Conservation (phyloP, 2,329 filamentous ascomycete species). For the Aureobasidium leucospermi region DNA sequence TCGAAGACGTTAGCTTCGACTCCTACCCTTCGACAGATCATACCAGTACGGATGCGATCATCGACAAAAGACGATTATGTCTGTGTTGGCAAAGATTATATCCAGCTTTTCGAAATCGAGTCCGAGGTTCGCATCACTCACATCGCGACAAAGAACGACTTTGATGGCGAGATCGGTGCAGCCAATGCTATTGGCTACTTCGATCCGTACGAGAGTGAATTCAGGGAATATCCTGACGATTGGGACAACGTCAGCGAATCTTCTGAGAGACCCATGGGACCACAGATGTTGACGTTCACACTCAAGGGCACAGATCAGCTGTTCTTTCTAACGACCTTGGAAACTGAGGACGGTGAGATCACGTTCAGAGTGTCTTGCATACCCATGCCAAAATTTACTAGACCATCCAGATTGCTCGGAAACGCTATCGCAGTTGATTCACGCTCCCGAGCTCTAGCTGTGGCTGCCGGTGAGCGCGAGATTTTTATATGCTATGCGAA, state of each 20-base stretch:
- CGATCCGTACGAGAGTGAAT: slow-evolving; percentile 28
- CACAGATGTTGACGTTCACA: slow-evolving; percentile 73
- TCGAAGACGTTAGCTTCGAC: slow-evolving; percentile 72
- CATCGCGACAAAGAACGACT: slow-evolving; percentile 70
- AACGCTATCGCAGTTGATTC: slow-evolving; percentile 71
- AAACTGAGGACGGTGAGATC: slow-evolving; percentile 36
- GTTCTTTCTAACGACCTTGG: slow-evolving; percentile 65
- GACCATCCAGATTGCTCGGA: slow-evolving; percentile 49
- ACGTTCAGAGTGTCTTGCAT: slow-evolving; percentile 48
- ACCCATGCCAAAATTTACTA: slow-evolving; percentile 50
- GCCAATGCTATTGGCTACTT: slow-evolving; percentile 62
- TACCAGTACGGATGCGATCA: slow-evolving; percentile 71
- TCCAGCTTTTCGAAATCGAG: slow-evolving; percentile 66
- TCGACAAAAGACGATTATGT: slow-evolving; percentile 70
- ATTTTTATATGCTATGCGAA: slow-evolving; percentile 59
- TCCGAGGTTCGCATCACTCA: slow-evolving; percentile 62
- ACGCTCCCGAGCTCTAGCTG: slow-evolving; percentile 54
- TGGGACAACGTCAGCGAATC: slow-evolving; percentile 15
- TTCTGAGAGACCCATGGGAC: slow-evolving; percentile 40
- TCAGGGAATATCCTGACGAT: slow-evolving; percentile 30
- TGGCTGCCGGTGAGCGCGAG: slow-evolving; percentile 61
- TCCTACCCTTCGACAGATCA: slow-evolving; percentile 65
- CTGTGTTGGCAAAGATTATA: slow-evolving; percentile 73
- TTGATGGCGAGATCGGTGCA: slow-evolving; percentile 70
- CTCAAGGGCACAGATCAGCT: slow-evolving; percentile 61